A percentile compares a stretch with the other conserved stretches of the same genome.
Conservation (phyloP, 129 eudicot species). For the Arctium minus region DNA sequence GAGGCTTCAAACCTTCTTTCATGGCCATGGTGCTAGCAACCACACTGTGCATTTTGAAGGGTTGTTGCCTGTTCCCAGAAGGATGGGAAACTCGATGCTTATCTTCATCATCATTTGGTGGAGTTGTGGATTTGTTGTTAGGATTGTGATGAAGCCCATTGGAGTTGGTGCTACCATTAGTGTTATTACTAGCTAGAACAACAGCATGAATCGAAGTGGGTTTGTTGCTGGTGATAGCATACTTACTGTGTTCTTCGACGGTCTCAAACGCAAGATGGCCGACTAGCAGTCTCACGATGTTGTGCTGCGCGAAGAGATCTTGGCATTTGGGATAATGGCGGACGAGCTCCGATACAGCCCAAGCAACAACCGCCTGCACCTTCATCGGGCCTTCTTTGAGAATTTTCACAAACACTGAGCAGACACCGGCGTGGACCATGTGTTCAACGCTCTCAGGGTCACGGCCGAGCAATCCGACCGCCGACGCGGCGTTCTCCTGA, state of each 20-base stretch:
- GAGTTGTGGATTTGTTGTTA: not conserved
- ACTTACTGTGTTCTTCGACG: conserved; percentile 51
- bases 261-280: conserved; percentile 50
- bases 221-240: conserved; percentile 38
- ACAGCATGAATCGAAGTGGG: conserved; percentile 39
- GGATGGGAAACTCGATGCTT: conserved; percentile 30
- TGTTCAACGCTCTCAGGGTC: conserved; percentile 44
- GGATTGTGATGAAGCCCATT: conserved; percentile 9
- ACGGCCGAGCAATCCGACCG: conserved; percentile 40
- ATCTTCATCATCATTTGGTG: conserved; percentile 21
- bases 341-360: conserved; percentile 49
- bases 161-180: not conserved
- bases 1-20: conserved; percentile 21
- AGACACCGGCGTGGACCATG: conserved; percentile 43
- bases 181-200: conserved; percentile 38
- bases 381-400: conserved; percentile 48
- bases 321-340: conserved; percentile 32
- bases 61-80: conserved; percentile 23
- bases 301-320: conserved; percentile 43
- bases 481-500: conserved; percentile 42
- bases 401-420: conserved; percentile 39
- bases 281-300: conserved; percentile 38
- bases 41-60: conserved; percentile 37
- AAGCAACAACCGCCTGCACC: conserved; percentile 46
- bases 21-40: conserved; percentile 40